These are phyloP conservation scores for Babesia gibsoni DNA, from an alignment of 169 alveolate genomes.

Conservation along the genomic window DNA sequence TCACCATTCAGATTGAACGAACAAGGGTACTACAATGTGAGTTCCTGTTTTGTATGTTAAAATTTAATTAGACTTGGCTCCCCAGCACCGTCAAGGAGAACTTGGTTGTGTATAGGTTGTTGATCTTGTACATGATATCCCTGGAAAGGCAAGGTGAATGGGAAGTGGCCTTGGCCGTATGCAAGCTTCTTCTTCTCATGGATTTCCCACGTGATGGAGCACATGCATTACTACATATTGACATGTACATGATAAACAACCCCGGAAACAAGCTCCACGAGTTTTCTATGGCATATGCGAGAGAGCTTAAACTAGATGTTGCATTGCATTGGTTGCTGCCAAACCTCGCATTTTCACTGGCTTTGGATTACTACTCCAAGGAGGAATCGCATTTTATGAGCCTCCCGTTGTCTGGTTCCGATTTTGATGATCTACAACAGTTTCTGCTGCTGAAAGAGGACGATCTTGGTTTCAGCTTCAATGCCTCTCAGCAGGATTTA, in stretches of 20 bases:
- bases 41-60: not conserved
- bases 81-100: slow-evolving; percentile 33
- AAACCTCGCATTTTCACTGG: slow-evolving; percentile 47
- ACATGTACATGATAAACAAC: slow-evolving; percentile 24
- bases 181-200: slow-evolving; percentile 55
- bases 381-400: not conserved
- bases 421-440: slow-evolving; percentile 11
- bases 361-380: slow-evolving; percentile 33
- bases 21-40: slow-evolving; percentile 24
- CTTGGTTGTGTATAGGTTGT: slow-evolving; percentile 25
- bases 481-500: slow-evolving; percentile 13
- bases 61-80: slow-evolving; percentile 17
- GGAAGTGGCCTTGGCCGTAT: slow-evolving; percentile 36
- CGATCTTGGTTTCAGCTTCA: slow-evolving; percentile 8
- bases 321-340: slow-evolving; percentile 52
- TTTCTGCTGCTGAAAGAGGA: slow-evolving; percentile 20
- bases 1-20: slow-evolving; percentile 24
- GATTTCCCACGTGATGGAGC: slow-evolving; percentile 46
- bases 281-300: slow-evolving; percentile 16
- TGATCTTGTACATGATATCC: slow-evolving; percentile 57
- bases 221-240: slow-evolving; percentile 59
- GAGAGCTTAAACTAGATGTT: not conserved
- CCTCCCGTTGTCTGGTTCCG: not conserved
- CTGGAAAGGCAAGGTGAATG: slow-evolving; percentile 57
- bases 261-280: not conserved